A percentile compares a stretch with the other conserved stretches of the same genome.
Evolutionary conservation across 148 eudicot species (phyloP).

Genomic region (Spergularia bocconei): DNA sequence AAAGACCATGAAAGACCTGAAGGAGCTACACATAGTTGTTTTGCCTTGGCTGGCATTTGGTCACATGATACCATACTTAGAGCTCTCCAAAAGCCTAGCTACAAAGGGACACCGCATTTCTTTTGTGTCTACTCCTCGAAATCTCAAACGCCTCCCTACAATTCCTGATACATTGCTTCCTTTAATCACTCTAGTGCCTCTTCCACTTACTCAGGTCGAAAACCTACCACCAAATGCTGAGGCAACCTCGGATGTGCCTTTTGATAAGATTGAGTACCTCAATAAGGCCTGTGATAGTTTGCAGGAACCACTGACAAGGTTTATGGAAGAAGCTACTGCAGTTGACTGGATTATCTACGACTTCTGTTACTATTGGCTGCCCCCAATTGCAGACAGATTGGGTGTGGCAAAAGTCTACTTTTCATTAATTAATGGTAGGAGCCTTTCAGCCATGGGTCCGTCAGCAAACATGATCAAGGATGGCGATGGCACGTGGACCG

Average conservation of each 20-base stretch:
- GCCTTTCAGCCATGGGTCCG: constrained; percentile 21
- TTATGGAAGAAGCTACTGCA: constrained; percentile 13
- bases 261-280: constrained; percentile 26
- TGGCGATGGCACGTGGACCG: constrained; percentile 5
- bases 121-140: constrained; percentile 34
- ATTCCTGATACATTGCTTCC: constrained; percentile 21
- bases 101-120: constrained; percentile 32
- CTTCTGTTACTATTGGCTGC: constrained; percentile 35
- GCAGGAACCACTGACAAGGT: constrained; percentile 15
- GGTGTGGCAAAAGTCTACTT: constrained; percentile 24
- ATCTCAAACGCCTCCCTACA: constrained; percentile 32
- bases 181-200: constrained; percentile 14
- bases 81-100: constrained; percentile 36
- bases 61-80: constrained; percentile 34
- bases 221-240: constrained; percentile 33
- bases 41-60: constrained; percentile 46
- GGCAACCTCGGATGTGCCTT: constrained; percentile 40
- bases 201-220: constrained; percentile 25
- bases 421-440: constrained; percentile 26
- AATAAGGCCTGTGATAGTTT: constrained; percentile 38
- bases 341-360: constrained; percentile 44
- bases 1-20: constrained; percentile 9
- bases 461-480: constrained; percentile 18
- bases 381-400: constrained; percentile 28
- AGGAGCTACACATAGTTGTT: constrained; percentile 31